Evolutionary conservation across 768 basidiomycete species (phyloP).

Genomic region (Auricularia cornea): DNA sequence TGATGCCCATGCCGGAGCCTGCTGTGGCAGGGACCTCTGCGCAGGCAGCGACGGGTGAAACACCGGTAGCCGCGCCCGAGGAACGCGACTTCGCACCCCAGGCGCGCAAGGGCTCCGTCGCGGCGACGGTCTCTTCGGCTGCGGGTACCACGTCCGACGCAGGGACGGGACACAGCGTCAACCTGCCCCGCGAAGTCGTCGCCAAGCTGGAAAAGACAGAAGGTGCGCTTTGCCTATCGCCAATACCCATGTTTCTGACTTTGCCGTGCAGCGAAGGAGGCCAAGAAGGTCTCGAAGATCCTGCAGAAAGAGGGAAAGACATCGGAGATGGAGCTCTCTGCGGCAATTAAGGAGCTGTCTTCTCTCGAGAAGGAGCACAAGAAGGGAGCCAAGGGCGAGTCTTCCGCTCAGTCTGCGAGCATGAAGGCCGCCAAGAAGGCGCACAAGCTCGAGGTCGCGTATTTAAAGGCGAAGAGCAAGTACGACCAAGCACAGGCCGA

Average conservation of each 20-base stretch:
- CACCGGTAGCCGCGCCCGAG: not conserved
- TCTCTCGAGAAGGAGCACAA: constrained; percentile 66
- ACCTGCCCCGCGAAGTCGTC: constrained; percentile 42
- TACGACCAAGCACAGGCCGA: constrained; percentile 46
- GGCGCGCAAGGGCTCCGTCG: not conserved
- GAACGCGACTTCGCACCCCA: not conserved
- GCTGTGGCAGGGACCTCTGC: not conserved
- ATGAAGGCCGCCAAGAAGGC: constrained; percentile 44
- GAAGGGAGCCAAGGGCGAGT: constrained; percentile 56
- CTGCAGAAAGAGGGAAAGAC: constrained; percentile 61
- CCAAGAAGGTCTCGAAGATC: constrained; percentile 55
- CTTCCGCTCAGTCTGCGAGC: constrained; percentile 44
- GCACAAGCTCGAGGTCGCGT: constrained; percentile 56
- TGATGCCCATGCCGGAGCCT: not conserved
- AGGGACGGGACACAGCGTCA: not conserved
- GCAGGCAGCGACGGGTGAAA: not conserved
- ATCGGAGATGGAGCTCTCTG: constrained; percentile 53
- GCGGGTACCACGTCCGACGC: too few species aligned
- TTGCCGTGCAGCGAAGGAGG: constrained; percentile 40
- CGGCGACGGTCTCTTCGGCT: not conserved
- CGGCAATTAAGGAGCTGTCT: constrained; percentile 56
- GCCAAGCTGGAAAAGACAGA: constrained; percentile 43
- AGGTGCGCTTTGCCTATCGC: constrained; percentile 29
- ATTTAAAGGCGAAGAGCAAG: constrained; percentile 51
- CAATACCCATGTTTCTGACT: not conserved